Conservation (phyloP, 139 green algal genomes). For the Picochlorum sp. region DNA sequence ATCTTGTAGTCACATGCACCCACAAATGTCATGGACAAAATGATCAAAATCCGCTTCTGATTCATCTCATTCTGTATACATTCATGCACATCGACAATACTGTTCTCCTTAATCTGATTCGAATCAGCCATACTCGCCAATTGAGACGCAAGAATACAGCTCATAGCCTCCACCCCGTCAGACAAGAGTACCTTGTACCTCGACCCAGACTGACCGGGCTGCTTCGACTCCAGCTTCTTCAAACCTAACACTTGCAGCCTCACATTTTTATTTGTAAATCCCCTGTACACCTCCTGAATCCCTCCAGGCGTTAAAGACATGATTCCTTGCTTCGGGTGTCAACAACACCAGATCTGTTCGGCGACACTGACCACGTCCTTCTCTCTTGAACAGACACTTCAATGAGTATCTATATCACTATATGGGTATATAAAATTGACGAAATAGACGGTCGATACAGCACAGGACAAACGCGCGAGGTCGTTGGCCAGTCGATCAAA, state of each 20-base stretch:
- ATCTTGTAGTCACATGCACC: slow-evolving; percentile 2
- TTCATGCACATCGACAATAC: slow-evolving; percentile 57
- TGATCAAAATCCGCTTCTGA: slow-evolving; percentile 33
- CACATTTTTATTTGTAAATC: not conserved
- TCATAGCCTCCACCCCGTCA: slow-evolving; percentile 41
- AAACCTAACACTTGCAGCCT: slow-evolving; percentile 6
- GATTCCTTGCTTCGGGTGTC: not conserved
- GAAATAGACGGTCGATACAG: too few relatives aligned
- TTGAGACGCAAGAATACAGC: slow-evolving; percentile 74
- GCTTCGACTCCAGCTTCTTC: slow-evolving; percentile 25
- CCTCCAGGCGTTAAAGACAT: slow-evolving; percentile 17
- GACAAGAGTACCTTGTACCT: slow-evolving; percentile 50
- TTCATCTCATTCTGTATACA: slow-evolving; percentile 22
- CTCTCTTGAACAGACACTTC: too few relatives aligned
- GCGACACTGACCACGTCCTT: too few relatives aligned
- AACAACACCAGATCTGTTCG: too few relatives aligned
- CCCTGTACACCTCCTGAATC: slow-evolving; percentile 24
- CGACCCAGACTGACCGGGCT: not conserved
- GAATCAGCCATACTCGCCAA: slow-evolving; percentile 47
- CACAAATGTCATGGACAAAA: slow-evolving; percentile 17
- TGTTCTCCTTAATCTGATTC: slow-evolving; percentile 30
- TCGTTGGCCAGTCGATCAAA: too few relatives aligned
- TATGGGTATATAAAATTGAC: too few relatives aligned
- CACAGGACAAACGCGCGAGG: too few relatives aligned
- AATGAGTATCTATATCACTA: too few relatives aligned